Base-by-base conservation (phyloP, 1,139 yeast species). In the Debaryomycetaceae sp. region DNA sequence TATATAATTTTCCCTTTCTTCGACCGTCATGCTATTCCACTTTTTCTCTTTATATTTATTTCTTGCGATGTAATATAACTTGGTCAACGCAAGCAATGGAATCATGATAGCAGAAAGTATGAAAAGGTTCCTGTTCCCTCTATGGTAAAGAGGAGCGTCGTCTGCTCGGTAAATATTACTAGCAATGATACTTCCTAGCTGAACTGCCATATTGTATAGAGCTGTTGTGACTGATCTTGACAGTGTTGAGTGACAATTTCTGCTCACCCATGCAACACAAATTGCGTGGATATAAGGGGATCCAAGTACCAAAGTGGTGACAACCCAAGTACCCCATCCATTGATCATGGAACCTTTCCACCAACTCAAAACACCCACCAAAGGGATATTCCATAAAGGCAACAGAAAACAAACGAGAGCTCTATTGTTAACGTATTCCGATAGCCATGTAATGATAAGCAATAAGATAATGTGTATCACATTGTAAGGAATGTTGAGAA, bases 161-260 rank as follows among this genome's bases (percentile, higher is more conserved):
- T 68, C 71, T 0, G 60, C 57, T 40, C 81, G 65, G 58, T 82
- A 83, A 8, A 81, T 67, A 51, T 81, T 76, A 13, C 78, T 65
- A 5, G 77, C 64, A 8, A 75, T 64, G 41, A 82, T 76, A 35
- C 67, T 58, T 1, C 80, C 81, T 1, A 75, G 62, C 55, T 82
- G 87, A 1, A 76, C 78, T 50, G 70, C 70, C 65, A 81, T 80
- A 54, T 83, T 83, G 58, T 78, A 79, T 24, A 81, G 46, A 0
- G 87, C 80, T 3, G 85, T 73, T 17, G 81, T 70, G 6, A 82
- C 79, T 0, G 86, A 75, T 50, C 88, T 66, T 7, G 77, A 66
- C 30, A 80, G 62, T 24, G 83, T 83, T 6, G 83, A 68, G 52
- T 78, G 76, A 9, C 85, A 70, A 52, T 81, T 81, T 34, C 75